phyloP scores from a whole-genome alignment of 257 asterid species.

The Solanum sparsipilum region DNA sequence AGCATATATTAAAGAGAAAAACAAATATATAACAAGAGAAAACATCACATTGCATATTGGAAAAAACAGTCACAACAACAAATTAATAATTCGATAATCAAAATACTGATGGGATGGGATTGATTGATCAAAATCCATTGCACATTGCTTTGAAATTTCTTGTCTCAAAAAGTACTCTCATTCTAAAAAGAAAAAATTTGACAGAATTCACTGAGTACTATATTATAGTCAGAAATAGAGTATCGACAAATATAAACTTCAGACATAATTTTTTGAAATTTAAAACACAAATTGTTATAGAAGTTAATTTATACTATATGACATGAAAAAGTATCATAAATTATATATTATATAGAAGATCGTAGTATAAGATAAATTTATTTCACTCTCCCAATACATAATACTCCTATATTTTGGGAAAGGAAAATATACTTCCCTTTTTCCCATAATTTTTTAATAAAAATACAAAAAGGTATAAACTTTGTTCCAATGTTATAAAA shows the following conservation, averaged over 20 bases:
- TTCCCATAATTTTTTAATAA: background rate
- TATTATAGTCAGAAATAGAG: background rate
- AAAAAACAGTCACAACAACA: background rate
- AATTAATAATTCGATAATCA: background rate
- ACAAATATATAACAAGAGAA: background rate
- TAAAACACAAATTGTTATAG: background rate
- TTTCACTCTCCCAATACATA: background rate
- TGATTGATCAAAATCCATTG: background rate
- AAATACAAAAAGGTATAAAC: background rate
- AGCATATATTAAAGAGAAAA: background rate
- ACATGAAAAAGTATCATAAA: background rate
- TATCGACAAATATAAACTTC: background rate
- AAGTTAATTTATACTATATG: background rate
- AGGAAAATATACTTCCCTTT: background rate
- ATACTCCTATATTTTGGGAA: background rate
- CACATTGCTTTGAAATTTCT: background rate
- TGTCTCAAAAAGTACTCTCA: background rate
- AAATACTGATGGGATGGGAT: background rate
- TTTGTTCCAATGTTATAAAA: background rate
- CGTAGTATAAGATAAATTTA: background rate
- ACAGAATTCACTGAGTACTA: background rate
- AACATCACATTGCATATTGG: background rate
- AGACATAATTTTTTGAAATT: background rate
- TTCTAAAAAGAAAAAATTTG: background rate
- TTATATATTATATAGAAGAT: background rate